Conservation (phyloP, 2,329 filamentous ascomycete genomes). For the Aspergillus sp. region DNA sequence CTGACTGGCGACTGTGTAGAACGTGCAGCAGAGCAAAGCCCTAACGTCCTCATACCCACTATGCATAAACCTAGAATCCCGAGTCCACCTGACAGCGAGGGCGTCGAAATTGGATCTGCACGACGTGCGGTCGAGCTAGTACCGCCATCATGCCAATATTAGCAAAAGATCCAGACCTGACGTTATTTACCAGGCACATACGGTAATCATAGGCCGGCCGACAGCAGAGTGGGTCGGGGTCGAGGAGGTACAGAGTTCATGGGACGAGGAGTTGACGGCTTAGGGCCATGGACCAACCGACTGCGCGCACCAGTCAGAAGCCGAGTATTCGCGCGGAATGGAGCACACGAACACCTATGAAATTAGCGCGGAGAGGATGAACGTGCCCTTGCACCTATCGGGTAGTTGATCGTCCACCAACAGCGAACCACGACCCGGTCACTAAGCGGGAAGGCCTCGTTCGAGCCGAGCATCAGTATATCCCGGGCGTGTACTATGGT, state of each 20-base stretch:
- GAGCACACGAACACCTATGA: conserved; percentile 7
- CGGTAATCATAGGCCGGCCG: conserved; percentile 5
- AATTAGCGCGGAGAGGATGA: conserved; percentile 10
- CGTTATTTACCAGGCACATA: not conserved
- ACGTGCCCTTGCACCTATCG: conserved; percentile 5
- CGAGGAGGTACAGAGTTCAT: conserved; percentile 4
- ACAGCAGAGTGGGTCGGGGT: not conserved
- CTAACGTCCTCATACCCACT: conserved; percentile 11
- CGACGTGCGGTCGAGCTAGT: conserved; percentile 1
- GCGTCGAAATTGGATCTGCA: conserved; percentile 17
- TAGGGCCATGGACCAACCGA: not conserved
- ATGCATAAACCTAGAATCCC: conserved; percentile 14
- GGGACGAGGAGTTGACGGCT: not conserved
- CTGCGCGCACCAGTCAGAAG: conserved; percentile 7
- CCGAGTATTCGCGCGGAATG: conserved; percentile 6
- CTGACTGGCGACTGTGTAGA: not conserved
- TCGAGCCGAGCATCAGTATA: not conserved
- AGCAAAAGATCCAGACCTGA: conserved; percentile 3
- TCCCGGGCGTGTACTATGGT: not conserved
- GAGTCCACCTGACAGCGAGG: conserved; percentile 16
- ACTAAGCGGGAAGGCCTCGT: not conserved
- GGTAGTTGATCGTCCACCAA: conserved; percentile 12
- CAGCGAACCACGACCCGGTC: conserved; percentile 7
- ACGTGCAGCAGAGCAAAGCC: conserved; percentile 11
- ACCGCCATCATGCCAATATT: conserved; percentile 2